These are phyloP conservation scores for Pyrenophora graminea DNA, from an alignment of 2,329 filamentous ascomycete genomes.

Conservation along the genomic window DNA sequence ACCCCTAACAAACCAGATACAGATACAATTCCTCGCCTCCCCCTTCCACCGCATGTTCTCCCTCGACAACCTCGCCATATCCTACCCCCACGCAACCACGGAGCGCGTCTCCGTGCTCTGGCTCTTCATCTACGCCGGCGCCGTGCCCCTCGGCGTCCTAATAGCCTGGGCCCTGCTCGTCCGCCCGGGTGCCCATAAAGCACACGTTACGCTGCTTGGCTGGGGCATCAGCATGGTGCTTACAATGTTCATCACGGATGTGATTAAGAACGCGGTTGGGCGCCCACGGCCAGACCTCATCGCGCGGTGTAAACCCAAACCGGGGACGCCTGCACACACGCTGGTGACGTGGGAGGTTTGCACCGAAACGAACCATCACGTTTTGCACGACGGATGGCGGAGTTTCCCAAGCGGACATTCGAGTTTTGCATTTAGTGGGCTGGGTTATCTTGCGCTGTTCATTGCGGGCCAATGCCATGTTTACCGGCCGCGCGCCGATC, in stretches of 20 bases:
- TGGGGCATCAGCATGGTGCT: conserved; percentile 74
- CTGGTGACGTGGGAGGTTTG: conserved; percentile 70
- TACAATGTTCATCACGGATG: conserved; percentile 81
- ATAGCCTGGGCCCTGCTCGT: conserved; percentile 66
- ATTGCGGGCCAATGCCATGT: conserved; percentile 68
- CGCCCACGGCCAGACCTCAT: conserved; percentile 85
- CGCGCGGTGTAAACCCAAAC: conserved; percentile 76
- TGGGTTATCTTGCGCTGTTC: conserved; percentile 75
- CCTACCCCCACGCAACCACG: conserved; percentile 80
- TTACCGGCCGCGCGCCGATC: conserved; percentile 61
- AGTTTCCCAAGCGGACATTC: conserved; percentile 82
- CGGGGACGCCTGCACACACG: conserved; percentile 59
- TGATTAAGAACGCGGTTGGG: conserved; percentile 84
- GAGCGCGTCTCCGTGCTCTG: conserved; percentile 80
- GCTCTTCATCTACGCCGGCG: conserved; percentile 79
- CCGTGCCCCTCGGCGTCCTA: conserved; percentile 70
- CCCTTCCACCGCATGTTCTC: conserved; percentile 96
- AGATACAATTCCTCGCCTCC: conserved; percentile 71
- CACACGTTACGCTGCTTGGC: conserved; percentile 82
- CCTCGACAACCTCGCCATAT: conserved; percentile 80
- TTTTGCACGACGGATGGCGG: conserved; percentile 80
- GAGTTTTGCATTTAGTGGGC: conserved; percentile 76
- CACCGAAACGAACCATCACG: conserved; percentile 70
- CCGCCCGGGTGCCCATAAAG: conserved; percentile 72
- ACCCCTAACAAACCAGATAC: conserved; percentile 18